Conservation (phyloP, 2,329 filamentous ascomycete species). For the Cytospora leucostoma region DNA sequence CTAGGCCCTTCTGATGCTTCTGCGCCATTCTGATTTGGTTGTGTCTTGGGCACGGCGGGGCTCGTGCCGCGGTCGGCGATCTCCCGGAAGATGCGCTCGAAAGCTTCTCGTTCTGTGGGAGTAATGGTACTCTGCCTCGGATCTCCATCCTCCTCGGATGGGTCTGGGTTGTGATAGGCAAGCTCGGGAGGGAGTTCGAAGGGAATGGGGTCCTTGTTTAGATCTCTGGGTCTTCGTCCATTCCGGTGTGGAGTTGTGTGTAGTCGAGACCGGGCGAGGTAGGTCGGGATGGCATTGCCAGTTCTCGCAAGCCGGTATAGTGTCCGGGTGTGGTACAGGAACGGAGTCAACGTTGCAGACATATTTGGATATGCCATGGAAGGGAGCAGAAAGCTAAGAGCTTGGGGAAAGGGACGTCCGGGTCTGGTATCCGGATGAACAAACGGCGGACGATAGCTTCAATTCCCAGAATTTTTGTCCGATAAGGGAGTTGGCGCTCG, state of each 20-base stretch:
- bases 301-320: constrained; percentile 32
- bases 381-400: background rate
- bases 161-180: constrained; percentile 30
- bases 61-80: constrained; percentile 44
- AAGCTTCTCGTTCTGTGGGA: constrained; percentile 50
- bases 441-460: background rate
- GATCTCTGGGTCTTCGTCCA: constrained; percentile 22
- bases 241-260: constrained; percentile 30
- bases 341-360: constrained; percentile 59
- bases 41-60: constrained; percentile 33
- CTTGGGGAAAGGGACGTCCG: background rate
- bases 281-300: constrained; percentile 26
- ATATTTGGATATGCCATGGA: constrained; percentile 35
- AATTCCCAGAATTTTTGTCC: constrained; percentile 16
- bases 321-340: constrained; percentile 73
- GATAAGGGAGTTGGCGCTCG: constrained; percentile 17
- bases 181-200: constrained; percentile 50
- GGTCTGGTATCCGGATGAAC: too few relatives aligned
- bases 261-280: constrained; percentile 32
- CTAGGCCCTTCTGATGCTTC: constrained; percentile 14
- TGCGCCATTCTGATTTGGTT: constrained; percentile 18
- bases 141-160: constrained; percentile 31
- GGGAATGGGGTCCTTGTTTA: constrained; percentile 46
- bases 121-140: constrained; percentile 54
- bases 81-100: constrained; percentile 59